These are phyloP conservation scores for Claviceps sorghi DNA, from an alignment of 2,329 filamentous ascomycete species.

Conservation along the genomic window DNA sequence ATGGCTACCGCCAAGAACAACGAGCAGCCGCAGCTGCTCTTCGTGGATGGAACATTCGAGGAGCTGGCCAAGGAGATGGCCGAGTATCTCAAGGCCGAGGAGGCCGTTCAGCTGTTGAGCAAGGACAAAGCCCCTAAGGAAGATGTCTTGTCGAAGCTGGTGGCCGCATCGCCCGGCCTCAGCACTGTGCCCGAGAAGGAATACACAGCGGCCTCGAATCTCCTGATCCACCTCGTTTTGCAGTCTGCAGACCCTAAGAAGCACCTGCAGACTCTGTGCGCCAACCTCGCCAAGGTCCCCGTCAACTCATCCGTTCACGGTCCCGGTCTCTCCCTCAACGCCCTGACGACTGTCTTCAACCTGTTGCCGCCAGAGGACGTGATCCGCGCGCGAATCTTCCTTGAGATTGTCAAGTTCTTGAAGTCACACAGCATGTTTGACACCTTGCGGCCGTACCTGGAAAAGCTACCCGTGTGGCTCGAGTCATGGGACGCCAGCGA, in stretches of 20 bases:
- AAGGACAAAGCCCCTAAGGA: slow-evolving; percentile 55
- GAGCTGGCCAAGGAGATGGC: slow-evolving; percentile 91
- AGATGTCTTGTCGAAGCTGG: slow-evolving; percentile 77
- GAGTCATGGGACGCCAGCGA: slow-evolving; percentile 67
- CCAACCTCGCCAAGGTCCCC: slow-evolving; percentile 77
- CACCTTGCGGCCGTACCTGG: slow-evolving; percentile 66
- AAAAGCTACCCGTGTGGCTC: slow-evolving; percentile 71
- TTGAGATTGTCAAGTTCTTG: slow-evolving; percentile 76
- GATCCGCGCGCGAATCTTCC: slow-evolving; percentile 77
- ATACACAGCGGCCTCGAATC: slow-evolving; percentile 90
- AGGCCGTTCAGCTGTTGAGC: slow-evolving; percentile 61
- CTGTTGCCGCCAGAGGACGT: slow-evolving; percentile 63
- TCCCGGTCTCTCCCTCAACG: slow-evolving; percentile 70
- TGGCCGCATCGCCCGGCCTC: slow-evolving; percentile 61
- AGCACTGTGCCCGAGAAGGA: slow-evolving; percentile 90
- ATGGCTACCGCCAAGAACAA: slow-evolving; percentile 22
- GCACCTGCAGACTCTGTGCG: slow-evolving; percentile 77
- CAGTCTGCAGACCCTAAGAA: slow-evolving; percentile 74
- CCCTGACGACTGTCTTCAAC: slow-evolving; percentile 95
- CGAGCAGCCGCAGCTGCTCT: slow-evolving; percentile 46
- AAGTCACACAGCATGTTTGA: slow-evolving; percentile 65
- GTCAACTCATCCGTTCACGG: slow-evolving; percentile 76
- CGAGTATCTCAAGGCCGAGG: slow-evolving; percentile 76
- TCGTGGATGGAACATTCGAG: slow-evolving; percentile 83
- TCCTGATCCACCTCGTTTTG: slow-evolving; percentile 82